Evolutionary conservation across 164 flowering plant species (phyloP).

Genomic region (Tetrastigma voinierianum): DNA sequence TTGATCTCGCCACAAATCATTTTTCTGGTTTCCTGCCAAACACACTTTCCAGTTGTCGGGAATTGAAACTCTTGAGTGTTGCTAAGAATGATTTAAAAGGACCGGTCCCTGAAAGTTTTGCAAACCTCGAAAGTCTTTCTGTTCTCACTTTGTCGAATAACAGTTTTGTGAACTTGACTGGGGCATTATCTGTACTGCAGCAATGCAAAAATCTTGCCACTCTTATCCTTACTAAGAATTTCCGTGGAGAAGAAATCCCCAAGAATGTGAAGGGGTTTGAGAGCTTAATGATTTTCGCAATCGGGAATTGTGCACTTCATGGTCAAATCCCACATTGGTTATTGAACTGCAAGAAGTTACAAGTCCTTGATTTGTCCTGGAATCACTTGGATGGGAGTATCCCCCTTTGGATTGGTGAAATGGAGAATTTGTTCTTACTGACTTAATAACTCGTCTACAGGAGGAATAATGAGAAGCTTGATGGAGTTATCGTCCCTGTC

Average conservation of each 20-base stretch:
- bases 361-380: constrained; percentile 84
- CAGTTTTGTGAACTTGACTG: constrained; percentile 49
- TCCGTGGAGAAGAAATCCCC: constrained; percentile 63
- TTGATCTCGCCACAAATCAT: constrained; percentile 77
- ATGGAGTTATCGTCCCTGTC: no score
- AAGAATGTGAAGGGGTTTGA: constrained; percentile 46
- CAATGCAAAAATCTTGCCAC: constrained; percentile 67
- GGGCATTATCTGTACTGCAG: constrained; percentile 54
- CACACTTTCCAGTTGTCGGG: constrained; percentile 51
- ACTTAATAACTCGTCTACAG: constrained; percentile 77
- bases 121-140: constrained; percentile 45
- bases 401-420: constrained; percentile 70
- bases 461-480: constrained; percentile 64
- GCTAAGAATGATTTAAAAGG: constrained; percentile 65
- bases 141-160: constrained; percentile 81
- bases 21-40: constrained; percentile 62
- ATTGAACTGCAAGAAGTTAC: constrained; percentile 39
- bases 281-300: constrained; percentile 44
- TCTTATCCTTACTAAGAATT: constrained; percentile 71
- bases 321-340: constrained; percentile 75
- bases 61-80: constrained; percentile 55
- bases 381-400: constrained; percentile 61
- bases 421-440: constrained; percentile 76
- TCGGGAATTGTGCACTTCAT: constrained; percentile 62
- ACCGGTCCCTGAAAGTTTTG: constrained; percentile 44